Conservation (phyloP, 495 filamentous ascomycete species). For the Penicillium desertorum region DNA sequence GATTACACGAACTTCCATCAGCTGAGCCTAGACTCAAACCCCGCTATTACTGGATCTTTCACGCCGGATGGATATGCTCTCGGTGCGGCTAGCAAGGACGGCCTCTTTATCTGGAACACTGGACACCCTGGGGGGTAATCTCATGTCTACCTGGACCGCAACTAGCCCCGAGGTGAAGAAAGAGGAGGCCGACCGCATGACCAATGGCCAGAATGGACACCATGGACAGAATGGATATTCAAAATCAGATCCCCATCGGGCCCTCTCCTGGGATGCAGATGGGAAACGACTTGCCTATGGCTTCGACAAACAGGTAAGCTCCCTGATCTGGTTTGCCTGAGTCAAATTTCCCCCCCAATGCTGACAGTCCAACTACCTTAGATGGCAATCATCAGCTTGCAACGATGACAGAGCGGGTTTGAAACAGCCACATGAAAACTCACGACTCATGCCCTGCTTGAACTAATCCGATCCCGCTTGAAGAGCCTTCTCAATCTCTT, state of each 20-base stretch:
- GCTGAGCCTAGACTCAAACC: constrained; percentile 46
- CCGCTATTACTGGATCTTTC: constrained; percentile 64
- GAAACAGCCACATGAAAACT: constrained; percentile 7
- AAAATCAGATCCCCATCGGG: constrained; percentile 42
- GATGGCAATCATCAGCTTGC: constrained; percentile 48
- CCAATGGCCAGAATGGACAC: constrained; percentile 41
- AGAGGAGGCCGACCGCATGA: constrained; percentile 29
- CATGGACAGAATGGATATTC: constrained; percentile 43
- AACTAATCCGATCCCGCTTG: constrained; percentile 8
- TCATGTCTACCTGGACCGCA: constrained; percentile 62
- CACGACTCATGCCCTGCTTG: constrained; percentile 12
- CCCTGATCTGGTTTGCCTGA: not conserved
- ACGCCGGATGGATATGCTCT: constrained; percentile 72
- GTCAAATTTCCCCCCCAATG: constrained; percentile 16
- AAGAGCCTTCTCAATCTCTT: constrained; percentile 8
- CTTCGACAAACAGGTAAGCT: constrained; percentile 64
- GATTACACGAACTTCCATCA: constrained; percentile 56
- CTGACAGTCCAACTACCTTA: constrained; percentile 12
- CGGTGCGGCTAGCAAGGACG: constrained; percentile 64
- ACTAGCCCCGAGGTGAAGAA: constrained; percentile 33
- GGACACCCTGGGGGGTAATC: constrained; percentile 60
- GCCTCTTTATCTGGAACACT: constrained; percentile 69
- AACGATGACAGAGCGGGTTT: constrained; percentile 34
- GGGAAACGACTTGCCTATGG: constrained; percentile 74
- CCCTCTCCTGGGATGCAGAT: constrained; percentile 73